Percentiles rank a stretch among this genome's conserved stretches.
These are phyloP conservation scores for Citropsis articulata DNA, from an alignment of 345 rosid genomes.

Conservation along the genomic window DNA sequence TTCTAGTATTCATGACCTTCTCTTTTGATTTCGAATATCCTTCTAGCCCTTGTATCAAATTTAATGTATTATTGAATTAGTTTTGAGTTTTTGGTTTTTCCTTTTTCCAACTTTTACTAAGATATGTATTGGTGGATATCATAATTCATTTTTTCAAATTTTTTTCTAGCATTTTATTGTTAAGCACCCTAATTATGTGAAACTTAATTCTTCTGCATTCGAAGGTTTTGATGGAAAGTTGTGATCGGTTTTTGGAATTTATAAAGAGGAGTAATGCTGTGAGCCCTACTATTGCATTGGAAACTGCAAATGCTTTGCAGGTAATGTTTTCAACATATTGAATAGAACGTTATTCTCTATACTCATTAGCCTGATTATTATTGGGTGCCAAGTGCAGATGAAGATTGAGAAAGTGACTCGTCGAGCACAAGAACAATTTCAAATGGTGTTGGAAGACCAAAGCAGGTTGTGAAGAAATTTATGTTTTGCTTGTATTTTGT, in stretches of 20 bases:
- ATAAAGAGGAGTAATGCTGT: conserved; percentile 92
- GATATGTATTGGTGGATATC: background rate
- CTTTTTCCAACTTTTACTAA: background rate
- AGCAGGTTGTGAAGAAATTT: conserved; percentile 62
- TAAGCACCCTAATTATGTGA: background rate
- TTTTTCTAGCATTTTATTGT: background rate
- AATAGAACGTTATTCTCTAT: background rate
- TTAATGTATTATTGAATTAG: background rate
- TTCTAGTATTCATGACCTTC: background rate
- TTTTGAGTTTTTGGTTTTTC: background rate
- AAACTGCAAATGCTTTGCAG: conserved; percentile 98
- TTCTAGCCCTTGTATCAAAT: background rate
- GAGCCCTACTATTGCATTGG: conserved; percentile 89
- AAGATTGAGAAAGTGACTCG: conserved; percentile 96
- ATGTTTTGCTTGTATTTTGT: conserved; percentile 6
- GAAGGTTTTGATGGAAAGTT: conserved; percentile 91
- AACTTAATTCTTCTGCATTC: conserved; percentile 18
- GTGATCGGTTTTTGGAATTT: conserved; percentile 83
- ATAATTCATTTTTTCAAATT: background rate
- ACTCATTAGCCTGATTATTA: conserved; percentile 12
- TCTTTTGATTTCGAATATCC: background rate
- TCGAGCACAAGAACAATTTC: conserved; percentile 95
- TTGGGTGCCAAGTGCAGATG: conserved; percentile 44
- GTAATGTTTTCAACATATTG: conserved; percentile 42
- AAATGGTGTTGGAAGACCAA: conserved; percentile 87